A percentile compares a stretch with the other conserved stretches of the same genome.
Evolutionary conservation across 495 filamentous ascomycete species (phyloP).

Genomic region (Polyplosphaeria fusca): DNA sequence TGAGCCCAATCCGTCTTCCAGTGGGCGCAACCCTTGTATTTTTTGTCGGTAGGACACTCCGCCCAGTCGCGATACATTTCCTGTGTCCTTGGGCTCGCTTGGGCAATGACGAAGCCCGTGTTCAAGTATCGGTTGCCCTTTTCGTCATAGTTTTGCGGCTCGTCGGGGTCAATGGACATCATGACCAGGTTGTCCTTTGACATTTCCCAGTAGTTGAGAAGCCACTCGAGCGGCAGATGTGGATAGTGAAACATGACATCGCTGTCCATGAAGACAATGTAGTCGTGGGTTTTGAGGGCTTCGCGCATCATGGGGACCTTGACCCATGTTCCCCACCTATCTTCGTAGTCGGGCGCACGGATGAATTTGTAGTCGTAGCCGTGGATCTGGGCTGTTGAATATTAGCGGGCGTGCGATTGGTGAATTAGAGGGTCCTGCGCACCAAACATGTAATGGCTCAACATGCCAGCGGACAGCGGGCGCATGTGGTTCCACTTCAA

Average conservation of each 20-base stretch:
- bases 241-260: conserved; percentile 50
- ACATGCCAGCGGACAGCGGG: conserved; percentile 32
- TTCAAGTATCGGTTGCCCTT: conserved; percentile 40
- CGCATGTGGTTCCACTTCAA: conserved; percentile 30
- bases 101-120: conserved; percentile 45
- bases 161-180: conserved; percentile 42
- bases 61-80: conserved; percentile 44
- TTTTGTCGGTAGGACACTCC: conserved; percentile 37
- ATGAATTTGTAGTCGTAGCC: conserved; percentile 55
- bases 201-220: conserved; percentile 54
- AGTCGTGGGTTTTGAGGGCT: conserved; percentile 46
- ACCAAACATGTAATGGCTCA: conserved; percentile 36
- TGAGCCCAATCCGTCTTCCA: conserved; percentile 42
- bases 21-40: conserved; percentile 38
- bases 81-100: conserved; percentile 40
- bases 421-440: not conserved
- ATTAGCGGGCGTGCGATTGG: conserved; percentile 1
- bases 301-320: conserved; percentile 50
- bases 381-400: conserved; percentile 47
- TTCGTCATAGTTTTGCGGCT: conserved; percentile 37
- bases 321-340: conserved; percentile 48
- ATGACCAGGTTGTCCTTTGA: conserved; percentile 44
- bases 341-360: conserved; percentile 35
- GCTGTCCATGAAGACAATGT: conserved; percentile 52
- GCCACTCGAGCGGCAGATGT: conserved; percentile 53